phyloP scores from a whole-genome alignment of 2,329 filamentous ascomycete genomes.

The Geoglossum cookeanum region DNA sequence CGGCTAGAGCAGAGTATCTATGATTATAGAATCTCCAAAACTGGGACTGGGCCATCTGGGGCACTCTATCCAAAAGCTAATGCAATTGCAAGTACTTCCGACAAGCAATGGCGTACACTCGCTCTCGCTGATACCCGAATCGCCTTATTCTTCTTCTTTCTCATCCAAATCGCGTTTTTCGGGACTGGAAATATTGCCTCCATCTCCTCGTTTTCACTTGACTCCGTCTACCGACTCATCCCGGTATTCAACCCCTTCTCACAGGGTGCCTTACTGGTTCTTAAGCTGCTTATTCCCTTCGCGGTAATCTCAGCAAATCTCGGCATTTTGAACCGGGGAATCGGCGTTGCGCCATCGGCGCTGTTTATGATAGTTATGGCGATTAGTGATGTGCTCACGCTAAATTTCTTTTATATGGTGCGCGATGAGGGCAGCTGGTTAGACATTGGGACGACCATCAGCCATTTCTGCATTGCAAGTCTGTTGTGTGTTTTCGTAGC shows the following conservation, averaged over 20 bases:
- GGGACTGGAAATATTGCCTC: conserved; percentile 92
- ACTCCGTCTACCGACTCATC: conserved; percentile 70
- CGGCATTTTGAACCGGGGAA: conserved; percentile 70
- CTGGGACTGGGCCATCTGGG: conserved; percentile 12
- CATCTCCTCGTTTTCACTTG: conserved; percentile 79
- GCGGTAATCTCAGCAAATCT: conserved; percentile 81
- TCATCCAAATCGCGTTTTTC: conserved; percentile 93
- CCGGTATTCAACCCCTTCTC: conserved; percentile 88
- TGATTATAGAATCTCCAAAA: conserved; percentile 15
- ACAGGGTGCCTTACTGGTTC: conserved; percentile 66
- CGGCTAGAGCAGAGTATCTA: conserved; percentile 70
- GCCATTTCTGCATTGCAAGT: conserved; percentile 86
- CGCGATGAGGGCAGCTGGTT: conserved; percentile 93
- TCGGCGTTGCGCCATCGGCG: conserved; percentile 71
- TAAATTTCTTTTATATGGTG: conserved; percentile 97
- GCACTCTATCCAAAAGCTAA: not conserved
- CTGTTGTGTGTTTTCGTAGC: conserved; percentile 80
- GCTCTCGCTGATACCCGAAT: conserved; percentile 70
- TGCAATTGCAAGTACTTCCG: not conserved
- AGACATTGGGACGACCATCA: conserved; percentile 93
- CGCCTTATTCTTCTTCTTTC: conserved; percentile 83
- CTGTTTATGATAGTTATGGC: conserved; percentile 92
- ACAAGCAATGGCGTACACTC: conserved; percentile 39
- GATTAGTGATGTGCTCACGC: conserved; percentile 72
- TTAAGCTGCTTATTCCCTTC: conserved; percentile 89